phyloP scores from a whole-genome alignment of 106 monocot species.

The Dioscorea zingiberensis region DNA sequence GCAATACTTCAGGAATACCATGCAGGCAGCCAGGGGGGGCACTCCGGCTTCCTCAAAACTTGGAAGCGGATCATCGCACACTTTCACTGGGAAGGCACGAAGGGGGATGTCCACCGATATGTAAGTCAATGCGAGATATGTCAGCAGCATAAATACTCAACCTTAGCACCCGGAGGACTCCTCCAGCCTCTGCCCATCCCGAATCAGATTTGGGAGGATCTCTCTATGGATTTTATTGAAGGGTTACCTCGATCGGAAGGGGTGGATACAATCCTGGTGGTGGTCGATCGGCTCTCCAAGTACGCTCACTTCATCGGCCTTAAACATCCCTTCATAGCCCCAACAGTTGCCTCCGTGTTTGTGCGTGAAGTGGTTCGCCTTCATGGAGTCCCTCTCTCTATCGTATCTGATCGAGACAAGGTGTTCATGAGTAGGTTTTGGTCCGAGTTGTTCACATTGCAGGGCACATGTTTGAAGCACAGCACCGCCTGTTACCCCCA shows the following conservation, averaged over 20 bases:
- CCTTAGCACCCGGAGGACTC: neutral
- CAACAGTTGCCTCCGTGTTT: too few species aligned
- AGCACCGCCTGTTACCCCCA: too few species aligned
- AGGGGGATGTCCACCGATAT: neutral
- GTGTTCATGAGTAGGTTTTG: too few species aligned
- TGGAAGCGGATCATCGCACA: neutral
- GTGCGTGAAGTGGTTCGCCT: too few species aligned
- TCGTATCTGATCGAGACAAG: too few species aligned
- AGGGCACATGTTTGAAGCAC: too few species aligned
- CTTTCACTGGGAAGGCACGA: neutral
- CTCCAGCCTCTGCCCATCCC: constrained; percentile 19
- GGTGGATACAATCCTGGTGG: neutral
- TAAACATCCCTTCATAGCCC: too few species aligned
- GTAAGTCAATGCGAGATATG: neutral
- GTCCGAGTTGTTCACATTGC: too few species aligned
- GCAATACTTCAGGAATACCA: neutral
- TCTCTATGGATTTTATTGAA: constrained; percentile 14
- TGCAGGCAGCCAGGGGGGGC: neutral
- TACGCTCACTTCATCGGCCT: too few species aligned
- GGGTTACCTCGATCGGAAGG: neutral
- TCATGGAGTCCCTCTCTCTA: neutral
- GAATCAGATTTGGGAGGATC: constrained; percentile 4
- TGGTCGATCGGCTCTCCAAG: neutral
- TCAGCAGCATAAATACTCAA: neutral
- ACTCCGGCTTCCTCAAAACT: neutral